Conservation (phyloP, 768 basidiomycete species). For the Mycena floridula region DNA sequence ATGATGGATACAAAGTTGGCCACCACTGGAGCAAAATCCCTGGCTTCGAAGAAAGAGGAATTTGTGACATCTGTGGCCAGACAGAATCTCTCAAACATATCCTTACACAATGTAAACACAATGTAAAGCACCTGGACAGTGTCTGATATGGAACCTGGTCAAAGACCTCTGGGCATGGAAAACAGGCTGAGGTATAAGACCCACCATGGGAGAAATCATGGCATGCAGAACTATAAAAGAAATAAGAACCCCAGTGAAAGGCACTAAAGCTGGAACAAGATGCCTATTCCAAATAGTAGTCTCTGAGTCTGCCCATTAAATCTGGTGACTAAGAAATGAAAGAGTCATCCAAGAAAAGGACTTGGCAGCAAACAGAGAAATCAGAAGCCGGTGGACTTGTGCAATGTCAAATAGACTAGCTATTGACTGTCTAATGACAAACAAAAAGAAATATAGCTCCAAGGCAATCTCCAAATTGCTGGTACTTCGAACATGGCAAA, state of each 20-base stretch:
- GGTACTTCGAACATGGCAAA: neutral
- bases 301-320: slow-evolving; percentile 21
- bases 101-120: slow-evolving; percentile 17
- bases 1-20: slow-evolving; percentile 9
- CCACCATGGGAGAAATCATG: slow-evolving; percentile 10
- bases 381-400: slow-evolving; percentile 13
- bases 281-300: slow-evolving; percentile 18
- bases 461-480: neutral
- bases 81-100: slow-evolving; percentile 25
- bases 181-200: slow-evolving; percentile 2
- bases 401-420: slow-evolving; percentile 2
- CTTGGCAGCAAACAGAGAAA: slow-evolving; percentile 1
- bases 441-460: neutral
- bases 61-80: slow-evolving; percentile 10
- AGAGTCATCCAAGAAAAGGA: slow-evolving; percentile 15
- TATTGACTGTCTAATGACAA: slow-evolving; percentile 11
- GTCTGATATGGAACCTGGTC: slow-evolving; percentile 15
- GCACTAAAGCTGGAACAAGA: slow-evolving; percentile 2
- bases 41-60: neutral
- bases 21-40: slow-evolving; percentile 11
- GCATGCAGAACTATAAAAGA: slow-evolving; percentile 10
- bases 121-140: slow-evolving; percentile 16
- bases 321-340: slow-evolving; percentile 23
- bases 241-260: neutral
- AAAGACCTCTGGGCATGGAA: slow-evolving; percentile 13